These are phyloP conservation scores for Geranium incanum DNA, from an alignment of 441 rosid species.

Conservation along the genomic window DNA sequence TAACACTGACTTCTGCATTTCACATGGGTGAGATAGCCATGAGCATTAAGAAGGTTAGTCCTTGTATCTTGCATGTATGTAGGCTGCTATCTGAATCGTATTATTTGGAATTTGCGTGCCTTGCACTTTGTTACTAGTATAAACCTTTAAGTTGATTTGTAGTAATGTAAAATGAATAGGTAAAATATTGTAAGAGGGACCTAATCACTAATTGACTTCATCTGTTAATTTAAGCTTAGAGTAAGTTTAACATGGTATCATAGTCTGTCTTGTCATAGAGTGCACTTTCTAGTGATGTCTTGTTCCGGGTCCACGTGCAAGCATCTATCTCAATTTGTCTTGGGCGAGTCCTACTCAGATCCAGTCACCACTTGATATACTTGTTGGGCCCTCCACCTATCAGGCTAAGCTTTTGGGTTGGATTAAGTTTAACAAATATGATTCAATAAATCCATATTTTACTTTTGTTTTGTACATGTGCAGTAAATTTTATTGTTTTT, in stretches of 20 bases:
- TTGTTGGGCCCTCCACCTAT: neutral
- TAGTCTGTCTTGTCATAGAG: neutral
- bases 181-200: neutral
- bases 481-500: neutral
- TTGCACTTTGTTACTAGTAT: neutral
- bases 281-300: neutral
- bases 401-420: neutral
- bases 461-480: neutral
- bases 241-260: neutral
- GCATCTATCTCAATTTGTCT: neutral
- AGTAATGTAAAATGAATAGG: neutral
- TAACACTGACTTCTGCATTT: conserved; percentile 67
- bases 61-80: neutral
- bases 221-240: neutral
- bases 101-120: neutral
- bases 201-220: neutral
- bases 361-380: neutral
- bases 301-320: neutral
- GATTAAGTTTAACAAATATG: neutral
- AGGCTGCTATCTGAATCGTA: neutral
- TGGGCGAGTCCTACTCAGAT: neutral
- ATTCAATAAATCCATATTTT: neutral
- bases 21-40: conserved; percentile 91
- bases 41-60: conserved; percentile 78
- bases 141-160: neutral